Base-by-base conservation (phyloP, 2,329 filamentous ascomycete species). In the Xylariaceae sp. region DNA sequence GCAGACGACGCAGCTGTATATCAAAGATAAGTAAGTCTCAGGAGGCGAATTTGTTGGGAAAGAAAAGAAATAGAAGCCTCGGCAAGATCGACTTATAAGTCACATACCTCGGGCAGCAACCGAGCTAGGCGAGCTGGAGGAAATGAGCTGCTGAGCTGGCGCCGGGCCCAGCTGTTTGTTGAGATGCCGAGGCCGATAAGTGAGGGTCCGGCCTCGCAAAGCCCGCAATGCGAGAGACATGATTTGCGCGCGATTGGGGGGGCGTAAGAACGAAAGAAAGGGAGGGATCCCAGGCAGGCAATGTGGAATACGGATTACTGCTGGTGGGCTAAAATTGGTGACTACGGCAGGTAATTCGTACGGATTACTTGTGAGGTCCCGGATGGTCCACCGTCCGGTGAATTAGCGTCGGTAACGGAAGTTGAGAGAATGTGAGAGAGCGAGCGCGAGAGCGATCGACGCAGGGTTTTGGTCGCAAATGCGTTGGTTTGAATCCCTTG, bases 61-160 rank as follows among this genome's bases (percentile, higher is more conserved):
- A n/a, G 48, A 47, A 11, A 50, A 17, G 17, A 49, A 18, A 13
- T 37, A 23, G 10, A 55, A 37, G 13, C 34, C 18, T 50, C 17
- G 45, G 3, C 7, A 30, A 30, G 23, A 30, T 30, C 23, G 23
- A 30, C 23, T 9, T 9, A 23, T 18, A 39, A 47, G 30, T 39
- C 13, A 5, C n/a, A 56, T 65, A 69, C 66, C 66, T 61, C 56
- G 56, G 56, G 55, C 55, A 56, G 63, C 53, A 44, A 57, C 7
- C 44, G 67, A 66, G 58, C 65, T 69, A 63, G 65, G 55, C 59
- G 62, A 64, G 47, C 68, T 66, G 59, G 49, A 15, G 55, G 56
- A 47, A 13, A 50, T 42, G 55, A 52, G 23, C 15, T 30, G 23
- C 5, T 56, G 65, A 57, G 48, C 57, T 48, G 56, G n/a, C 13